Conservation (phyloP, 371 early-diverging fungal species). For the Syncephalastrum contaminatum region DNA sequence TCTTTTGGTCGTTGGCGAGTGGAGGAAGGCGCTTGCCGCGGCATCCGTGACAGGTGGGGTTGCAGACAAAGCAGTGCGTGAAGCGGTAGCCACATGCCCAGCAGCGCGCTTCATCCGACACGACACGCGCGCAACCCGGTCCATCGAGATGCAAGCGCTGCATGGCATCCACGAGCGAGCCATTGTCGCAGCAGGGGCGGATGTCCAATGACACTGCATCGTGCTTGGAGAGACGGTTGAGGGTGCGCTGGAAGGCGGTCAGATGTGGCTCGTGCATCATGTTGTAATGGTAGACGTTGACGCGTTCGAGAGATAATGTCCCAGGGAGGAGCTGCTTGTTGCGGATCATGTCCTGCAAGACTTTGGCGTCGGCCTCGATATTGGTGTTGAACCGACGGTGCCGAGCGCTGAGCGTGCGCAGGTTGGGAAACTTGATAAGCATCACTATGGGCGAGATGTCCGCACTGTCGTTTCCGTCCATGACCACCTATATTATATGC, state of each 20-base stretch:
- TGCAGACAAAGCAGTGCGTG: constrained; percentile 30
- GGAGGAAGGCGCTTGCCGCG: constrained; percentile 33
- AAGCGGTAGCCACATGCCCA: constrained; percentile 35
- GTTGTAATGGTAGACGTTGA: constrained; percentile 36
- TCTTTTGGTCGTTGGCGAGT: constrained; percentile 31
- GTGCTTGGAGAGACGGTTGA: constrained; percentile 29
- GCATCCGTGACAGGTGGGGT: constrained; percentile 27
- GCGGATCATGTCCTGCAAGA: constrained; percentile 37
- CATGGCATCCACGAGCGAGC: constrained; percentile 6
- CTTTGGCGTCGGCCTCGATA: constrained; percentile 36
- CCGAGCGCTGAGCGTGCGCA: constrained; percentile 30
- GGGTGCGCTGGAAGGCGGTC: constrained; percentile 27
- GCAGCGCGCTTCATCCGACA: constrained; percentile 20
- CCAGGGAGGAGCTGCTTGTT: constrained; percentile 18
- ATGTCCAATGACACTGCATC: constrained; percentile 34
- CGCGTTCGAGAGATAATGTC: constrained; percentile 24
- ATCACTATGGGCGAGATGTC: constrained; percentile 42
- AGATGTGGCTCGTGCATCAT: constrained; percentile 37
- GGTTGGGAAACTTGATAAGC: constrained; percentile 43
- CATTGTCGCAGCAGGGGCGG: constrained; percentile 24
- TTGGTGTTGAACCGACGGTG: constrained; percentile 36
- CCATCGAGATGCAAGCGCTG: constrained; percentile 8
- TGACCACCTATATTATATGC: constrained; percentile 20
- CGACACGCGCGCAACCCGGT: constrained; percentile 19
- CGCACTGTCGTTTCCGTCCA: constrained; percentile 44